These are phyloP conservation scores for Dorcoceras hygrometricum DNA, from an alignment of 257 asterid genomes.

Conservation along the genomic window DNA sequence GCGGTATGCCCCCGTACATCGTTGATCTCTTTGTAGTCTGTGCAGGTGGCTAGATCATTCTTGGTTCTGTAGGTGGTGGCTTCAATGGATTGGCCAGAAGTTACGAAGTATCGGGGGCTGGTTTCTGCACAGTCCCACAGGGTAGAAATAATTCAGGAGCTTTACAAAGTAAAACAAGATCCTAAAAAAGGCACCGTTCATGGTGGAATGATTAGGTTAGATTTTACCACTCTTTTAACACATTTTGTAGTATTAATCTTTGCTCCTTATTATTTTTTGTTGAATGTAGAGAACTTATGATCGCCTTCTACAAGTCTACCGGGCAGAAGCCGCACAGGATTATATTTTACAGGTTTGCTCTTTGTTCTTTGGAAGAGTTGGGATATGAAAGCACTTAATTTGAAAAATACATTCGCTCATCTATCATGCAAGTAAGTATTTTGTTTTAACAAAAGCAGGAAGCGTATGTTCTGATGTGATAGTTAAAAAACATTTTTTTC, in stretches of 20 bases:
- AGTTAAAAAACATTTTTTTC: too few relatives aligned
- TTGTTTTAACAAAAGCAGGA: too few relatives aligned
- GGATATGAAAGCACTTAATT: not conserved
- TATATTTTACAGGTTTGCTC: slow-evolving; percentile 64
- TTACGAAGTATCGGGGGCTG: slow-evolving; percentile 61
- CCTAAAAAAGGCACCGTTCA: slow-evolving; percentile 37
- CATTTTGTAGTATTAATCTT: too few relatives aligned
- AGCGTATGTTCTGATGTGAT: too few relatives aligned
- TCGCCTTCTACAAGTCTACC: slow-evolving; percentile 40
- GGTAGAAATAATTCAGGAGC: slow-evolving; percentile 67
- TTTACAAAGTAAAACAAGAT: slow-evolving; percentile 31
- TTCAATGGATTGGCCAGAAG: slow-evolving; percentile 92
- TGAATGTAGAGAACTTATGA: slow-evolving; percentile 52
- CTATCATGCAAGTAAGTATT: not conserved
- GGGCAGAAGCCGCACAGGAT: slow-evolving; percentile 50
- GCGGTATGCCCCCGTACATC: too few relatives aligned
- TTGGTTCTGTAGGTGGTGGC: slow-evolving; percentile 74
- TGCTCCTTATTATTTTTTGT: not conserved
- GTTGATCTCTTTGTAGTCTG: not conserved
- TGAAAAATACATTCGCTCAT: too few relatives aligned
- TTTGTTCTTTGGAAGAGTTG: not conserved
- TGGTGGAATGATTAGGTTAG: slow-evolving; percentile 74
- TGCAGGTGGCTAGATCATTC: not conserved
- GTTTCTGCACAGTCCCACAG: slow-evolving; percentile 79
- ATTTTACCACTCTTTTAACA: not conserved